Evolutionary conservation across 225 moss, liverwort and hornwort species (phyloP).

Genomic region (Pleurozium schreberi): DNA sequence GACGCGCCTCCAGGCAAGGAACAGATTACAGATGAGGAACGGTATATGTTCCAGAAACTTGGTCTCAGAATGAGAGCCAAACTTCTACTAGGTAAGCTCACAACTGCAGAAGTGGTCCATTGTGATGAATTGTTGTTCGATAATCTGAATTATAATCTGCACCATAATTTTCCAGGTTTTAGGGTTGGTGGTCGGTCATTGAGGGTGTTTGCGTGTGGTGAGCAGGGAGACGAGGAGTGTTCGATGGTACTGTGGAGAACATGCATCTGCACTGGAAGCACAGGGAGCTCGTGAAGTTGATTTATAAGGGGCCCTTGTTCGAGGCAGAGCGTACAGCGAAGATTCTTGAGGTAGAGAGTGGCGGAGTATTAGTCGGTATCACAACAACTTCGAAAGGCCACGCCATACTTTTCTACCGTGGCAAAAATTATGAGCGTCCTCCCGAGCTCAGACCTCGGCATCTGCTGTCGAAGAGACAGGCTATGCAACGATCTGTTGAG

Average conservation of each 20-base stretch:
- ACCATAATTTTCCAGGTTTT: background rate
- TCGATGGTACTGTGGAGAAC: constrained; percentile 88
- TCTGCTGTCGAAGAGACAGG: constrained; percentile 89
- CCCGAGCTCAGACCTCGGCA: constrained; percentile 59
- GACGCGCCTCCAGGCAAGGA: constrained; percentile 47
- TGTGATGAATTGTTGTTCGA: background rate
- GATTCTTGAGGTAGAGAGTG: constrained; percentile 88
- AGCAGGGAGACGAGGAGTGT: constrained; percentile 87
- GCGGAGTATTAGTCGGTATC: constrained; percentile 75
- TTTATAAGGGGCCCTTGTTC: constrained; percentile 56
- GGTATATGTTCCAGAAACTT: constrained; percentile 77
- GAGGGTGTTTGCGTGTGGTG: background rate
- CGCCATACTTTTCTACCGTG: constrained; percentile 74
- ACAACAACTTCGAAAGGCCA: constrained; percentile 71
- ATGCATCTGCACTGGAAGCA: constrained; percentile 99
- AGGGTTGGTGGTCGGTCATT: background rate
- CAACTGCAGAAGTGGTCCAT: background rate
- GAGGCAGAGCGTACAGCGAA: constrained; percentile 77
- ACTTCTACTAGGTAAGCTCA: constrained; percentile 60
- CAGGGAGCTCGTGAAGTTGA: constrained; percentile 78
- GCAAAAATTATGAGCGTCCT: constrained; percentile 82
- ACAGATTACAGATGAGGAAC: constrained; percentile 83
- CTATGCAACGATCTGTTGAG: constrained; percentile 83
- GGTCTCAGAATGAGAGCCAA: constrained; percentile 85
- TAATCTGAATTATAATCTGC: background rate